Base-by-base conservation (phyloP, 2,329 filamentous ascomycete species). In the Hypoxylon sp. region DNA sequence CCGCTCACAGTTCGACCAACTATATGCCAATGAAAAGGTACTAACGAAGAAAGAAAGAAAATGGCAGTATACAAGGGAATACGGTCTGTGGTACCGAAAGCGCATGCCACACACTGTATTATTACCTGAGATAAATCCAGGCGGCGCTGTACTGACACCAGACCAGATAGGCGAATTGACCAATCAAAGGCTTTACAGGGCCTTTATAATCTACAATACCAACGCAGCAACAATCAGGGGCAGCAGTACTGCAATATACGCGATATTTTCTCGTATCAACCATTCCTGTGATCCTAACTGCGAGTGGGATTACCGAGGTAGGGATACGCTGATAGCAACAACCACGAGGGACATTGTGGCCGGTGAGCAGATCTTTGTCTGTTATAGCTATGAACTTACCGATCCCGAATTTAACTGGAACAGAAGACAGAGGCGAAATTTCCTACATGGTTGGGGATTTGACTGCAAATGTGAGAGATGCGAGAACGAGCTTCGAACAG, bases 201-300 rank as follows among this genome's bases (percentile, higher is more conserved):
- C 20, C 12, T 16, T n/a, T n/a, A 18, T 22, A 46, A 9, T 46
- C 8, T 46, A 12, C 42, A 2, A 2, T 0, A 46, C 42, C 20
- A 46, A 46, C 9, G 20, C 18, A 4, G 42, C 20, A 12, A 7
- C 3, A 7, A 18, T 40, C 36, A 33, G 7, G 16, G 8, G 16
- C 3, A 26, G n/a, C 6, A n/a, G 30, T 2, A 12, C 28, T 5
- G 46, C 14, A 33, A 2, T 50, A 50, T 50, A 7, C 16, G 3
- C 26, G 4, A 50, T 9, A 9, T 50, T 20, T 16, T 14, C 12
- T 22, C 28, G 46, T 7, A 33, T 50, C n/a, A 50, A 50, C 24
- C 46, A 50, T 33, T 32, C 26, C 2, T 50, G 46, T n/a, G 46
- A 9, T 22, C 46, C 46, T 28, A 50, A 50, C 33, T 20, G 3